phyloP scores from a whole-genome alignment of 495 filamentous ascomycete genomes.

The Lepidopterella palustris region DNA sequence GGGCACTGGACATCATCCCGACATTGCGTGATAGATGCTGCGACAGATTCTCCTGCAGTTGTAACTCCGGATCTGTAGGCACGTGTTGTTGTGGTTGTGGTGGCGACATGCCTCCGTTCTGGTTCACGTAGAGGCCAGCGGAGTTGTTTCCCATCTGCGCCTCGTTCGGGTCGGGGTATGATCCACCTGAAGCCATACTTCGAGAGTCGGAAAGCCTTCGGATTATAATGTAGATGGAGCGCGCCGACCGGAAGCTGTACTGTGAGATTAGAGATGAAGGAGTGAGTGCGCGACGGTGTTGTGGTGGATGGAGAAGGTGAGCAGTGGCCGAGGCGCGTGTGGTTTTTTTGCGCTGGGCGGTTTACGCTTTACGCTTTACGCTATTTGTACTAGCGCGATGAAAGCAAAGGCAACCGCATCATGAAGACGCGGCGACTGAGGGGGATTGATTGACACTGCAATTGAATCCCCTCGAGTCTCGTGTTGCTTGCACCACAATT shows the following conservation, averaged over 20 bases:
- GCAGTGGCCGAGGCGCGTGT: not conserved
- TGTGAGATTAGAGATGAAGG: slow-evolving; percentile 4
- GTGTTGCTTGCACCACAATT: not conserved
- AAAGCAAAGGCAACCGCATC: not conserved
- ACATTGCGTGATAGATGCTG: slow-evolving; percentile 17
- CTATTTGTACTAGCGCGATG: slow-evolving; percentile 20
- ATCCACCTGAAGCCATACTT: slow-evolving; percentile 18
- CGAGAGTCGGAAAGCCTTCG: not conserved
- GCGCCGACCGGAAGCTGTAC: not conserved
- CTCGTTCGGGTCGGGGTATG: slow-evolving; percentile 20
- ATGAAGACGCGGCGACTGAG: not conserved
- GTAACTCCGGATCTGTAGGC: slow-evolving; percentile 20
- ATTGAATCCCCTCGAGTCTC: not conserved
- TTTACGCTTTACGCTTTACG: too few relatives aligned
- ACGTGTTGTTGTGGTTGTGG: slow-evolving; percentile 19
- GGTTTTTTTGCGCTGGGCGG: slow-evolving; percentile 4
- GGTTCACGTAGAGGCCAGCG: slow-evolving; percentile 21
- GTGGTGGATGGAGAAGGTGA: slow-evolving; percentile 4
- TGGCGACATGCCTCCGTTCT: slow-evolving; percentile 23
- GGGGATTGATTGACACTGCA: not conserved
- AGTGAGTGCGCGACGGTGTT: slow-evolving; percentile 14
- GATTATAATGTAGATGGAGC: not conserved
- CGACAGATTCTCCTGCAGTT: slow-evolving; percentile 20
- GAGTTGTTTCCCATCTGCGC: slow-evolving; percentile 9
- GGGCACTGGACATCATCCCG: slow-evolving; percentile 11